Conservation (phyloP, 1,284 basidiomycete species). For the Exobasidium cylindrosporum region DNA sequence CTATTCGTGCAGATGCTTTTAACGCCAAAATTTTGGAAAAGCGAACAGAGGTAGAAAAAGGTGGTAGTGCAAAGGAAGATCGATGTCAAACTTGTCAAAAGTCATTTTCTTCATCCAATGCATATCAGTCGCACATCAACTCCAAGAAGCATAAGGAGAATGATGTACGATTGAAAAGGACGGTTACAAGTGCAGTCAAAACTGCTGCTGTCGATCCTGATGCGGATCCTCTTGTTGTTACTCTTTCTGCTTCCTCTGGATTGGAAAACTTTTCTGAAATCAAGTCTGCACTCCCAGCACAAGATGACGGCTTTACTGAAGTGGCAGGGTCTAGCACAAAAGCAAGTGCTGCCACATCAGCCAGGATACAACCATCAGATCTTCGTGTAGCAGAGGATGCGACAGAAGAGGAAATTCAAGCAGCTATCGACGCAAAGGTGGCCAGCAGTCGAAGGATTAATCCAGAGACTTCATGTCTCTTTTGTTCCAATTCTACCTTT, state of each 20-base stretch:
- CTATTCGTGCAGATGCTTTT: constrained; percentile 75
- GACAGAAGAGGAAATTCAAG: constrained; percentile 45
- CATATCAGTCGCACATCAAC: constrained; percentile 79
- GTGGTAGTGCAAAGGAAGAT: constrained; percentile 60
- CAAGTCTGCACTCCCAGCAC: not conserved
- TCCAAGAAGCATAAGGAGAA: constrained; percentile 89
- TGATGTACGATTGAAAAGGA: constrained; percentile 33
- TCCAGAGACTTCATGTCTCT: constrained; percentile 61
- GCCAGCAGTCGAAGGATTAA: constrained; percentile 46
- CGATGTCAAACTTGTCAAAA: constrained; percentile 83
- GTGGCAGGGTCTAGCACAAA: not conserved
- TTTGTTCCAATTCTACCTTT: constrained; percentile 67
- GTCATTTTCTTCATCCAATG: constrained; percentile 82
- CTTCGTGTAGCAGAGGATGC: constrained; percentile 27
- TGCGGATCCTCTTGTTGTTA: constrained; percentile 14
- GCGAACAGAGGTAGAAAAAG: constrained; percentile 8
- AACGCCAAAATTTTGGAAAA: constrained; percentile 72
- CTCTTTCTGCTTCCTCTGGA: not conserved
- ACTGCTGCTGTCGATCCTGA: not conserved
- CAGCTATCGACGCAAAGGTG: constrained; percentile 43
- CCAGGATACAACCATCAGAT: not conserved
- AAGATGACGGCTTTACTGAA: too few relatives aligned
- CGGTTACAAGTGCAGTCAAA: not conserved
- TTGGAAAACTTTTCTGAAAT: constrained; percentile 4
- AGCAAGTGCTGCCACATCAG: not conserved